A percentile compares a stretch with the other conserved stretches of the same genome.
These are phyloP conservation scores for Coprinellus aureogranulatus DNA, from an alignment of 768 basidiomycete genomes.

Conservation along the genomic window DNA sequence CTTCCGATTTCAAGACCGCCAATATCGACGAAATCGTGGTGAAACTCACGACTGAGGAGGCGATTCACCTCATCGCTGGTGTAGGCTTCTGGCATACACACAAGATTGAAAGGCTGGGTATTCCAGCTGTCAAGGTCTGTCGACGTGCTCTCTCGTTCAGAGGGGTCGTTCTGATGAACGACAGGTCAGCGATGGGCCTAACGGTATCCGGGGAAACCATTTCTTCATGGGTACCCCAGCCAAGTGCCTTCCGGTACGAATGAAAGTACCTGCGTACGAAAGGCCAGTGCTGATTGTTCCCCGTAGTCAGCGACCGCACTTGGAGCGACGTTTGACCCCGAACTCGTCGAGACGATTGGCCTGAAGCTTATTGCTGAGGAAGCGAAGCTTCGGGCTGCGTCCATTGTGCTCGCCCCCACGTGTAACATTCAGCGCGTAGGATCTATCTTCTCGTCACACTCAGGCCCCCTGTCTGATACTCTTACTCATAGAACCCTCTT, in stretches of 20 bases:
- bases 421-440: slow-evolving; percentile 79
- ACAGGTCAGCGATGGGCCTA: slow-evolving; percentile 78
- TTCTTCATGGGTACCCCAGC: slow-evolving; percentile 83
- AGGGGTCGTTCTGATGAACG: background rate
- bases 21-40: slow-evolving; percentile 60
- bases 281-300: background rate
- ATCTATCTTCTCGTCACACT: background rate
- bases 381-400: slow-evolving; percentile 67
- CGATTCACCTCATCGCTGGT: slow-evolving; percentile 68
- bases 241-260: slow-evolving; percentile 63
- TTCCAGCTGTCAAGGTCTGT: slow-evolving; percentile 68
- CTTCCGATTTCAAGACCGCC: slow-evolving; percentile 67
- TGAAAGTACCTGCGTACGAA: slow-evolving; percentile 14
- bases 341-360: slow-evolving; percentile 62
- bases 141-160: background rate
- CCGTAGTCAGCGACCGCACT: slow-evolving; percentile 64
- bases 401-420: slow-evolving; percentile 73
- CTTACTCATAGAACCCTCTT: slow-evolving; percentile 48
- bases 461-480: too few relatives aligned
- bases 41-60: slow-evolving; percentile 71
- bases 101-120: slow-evolving; percentile 57
- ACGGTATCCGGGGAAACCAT: slow-evolving; percentile 70
- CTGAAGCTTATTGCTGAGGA: slow-evolving; percentile 66
- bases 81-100: slow-evolving; percentile 80
- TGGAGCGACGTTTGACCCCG: slow-evolving; percentile 70